A percentile compares a stretch with the other conserved stretches of the same genome.
Conservation (phyloP, 2,329 filamentous ascomycete species). For the Cordyceps javanica region DNA sequence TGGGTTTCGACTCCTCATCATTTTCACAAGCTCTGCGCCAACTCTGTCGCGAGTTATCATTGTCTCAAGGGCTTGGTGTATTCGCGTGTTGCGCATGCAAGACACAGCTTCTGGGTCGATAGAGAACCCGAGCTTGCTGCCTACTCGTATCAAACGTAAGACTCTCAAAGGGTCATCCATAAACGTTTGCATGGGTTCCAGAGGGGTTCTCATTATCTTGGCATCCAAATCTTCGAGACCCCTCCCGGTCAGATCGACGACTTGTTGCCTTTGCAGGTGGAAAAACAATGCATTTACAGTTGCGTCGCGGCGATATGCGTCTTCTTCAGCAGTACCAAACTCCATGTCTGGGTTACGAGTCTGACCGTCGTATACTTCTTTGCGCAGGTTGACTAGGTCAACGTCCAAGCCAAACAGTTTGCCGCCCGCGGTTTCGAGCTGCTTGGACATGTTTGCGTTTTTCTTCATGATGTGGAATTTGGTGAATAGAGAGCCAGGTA, state of each 20-base stretch:
- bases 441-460: slow-evolving; percentile 15
- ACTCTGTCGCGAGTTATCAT: slow-evolving; percentile 17
- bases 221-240: slow-evolving; percentile 13
- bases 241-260: slow-evolving; percentile 15
- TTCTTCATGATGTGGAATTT: slow-evolving; percentile 13
- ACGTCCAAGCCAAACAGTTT: slow-evolving; percentile 16
- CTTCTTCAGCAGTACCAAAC: slow-evolving; percentile 17
- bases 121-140: slow-evolving; percentile 13
- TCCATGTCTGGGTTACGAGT: slow-evolving; percentile 16
- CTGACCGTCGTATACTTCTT: slow-evolving; percentile 16
- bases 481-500: slow-evolving; percentile 7
- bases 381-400: slow-evolving; percentile 18
- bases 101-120: slow-evolving; percentile 4
- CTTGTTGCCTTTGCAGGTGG: slow-evolving; percentile 14
- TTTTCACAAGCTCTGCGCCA: slow-evolving; percentile 15
- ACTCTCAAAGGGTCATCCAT: slow-evolving; percentile 18
- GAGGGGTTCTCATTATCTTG: slow-evolving; percentile 16
- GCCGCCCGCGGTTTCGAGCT: slow-evolving; percentile 16
- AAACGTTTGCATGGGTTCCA: slow-evolving; percentile 15
- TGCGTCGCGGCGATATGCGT: slow-evolving; percentile 16
- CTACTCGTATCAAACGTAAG: slow-evolving; percentile 14
- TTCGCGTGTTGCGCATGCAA: slow-evolving; percentile 9
- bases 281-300: slow-evolving; percentile 17
- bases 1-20: slow-evolving; percentile 12
- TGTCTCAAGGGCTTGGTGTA: slow-evolving; percentile 12